A percentile compares a stretch with the other conserved stretches of the same genome.
phyloP scores from a whole-genome alignment of 371 early-diverging fungal genomes.

The Dentiscutata heterogama region DNA sequence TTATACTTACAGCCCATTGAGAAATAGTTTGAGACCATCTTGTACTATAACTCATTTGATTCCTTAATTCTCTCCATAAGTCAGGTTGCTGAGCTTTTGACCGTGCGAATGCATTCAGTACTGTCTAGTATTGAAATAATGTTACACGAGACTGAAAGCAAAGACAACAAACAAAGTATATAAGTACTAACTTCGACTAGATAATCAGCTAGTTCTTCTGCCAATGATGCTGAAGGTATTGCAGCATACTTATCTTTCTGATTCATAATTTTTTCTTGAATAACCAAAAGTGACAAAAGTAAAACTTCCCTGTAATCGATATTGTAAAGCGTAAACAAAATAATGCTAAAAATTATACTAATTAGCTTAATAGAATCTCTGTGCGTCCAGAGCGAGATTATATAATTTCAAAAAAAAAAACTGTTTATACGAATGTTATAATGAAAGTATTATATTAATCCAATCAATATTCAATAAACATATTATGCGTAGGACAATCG shows the following conservation, averaged over 20 bases:
- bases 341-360: no score
- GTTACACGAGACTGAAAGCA: neutral
- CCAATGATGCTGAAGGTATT: slow-evolving; percentile 57
- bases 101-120: slow-evolving; percentile 67
- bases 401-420: neutral
- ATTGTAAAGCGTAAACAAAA: neutral
- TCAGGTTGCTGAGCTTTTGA: slow-evolving; percentile 59
- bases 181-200: slow-evolving; percentile 62
- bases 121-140: slow-evolving; percentile 55
- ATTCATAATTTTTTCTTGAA: slow-evolving; percentile 66
- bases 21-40: slow-evolving; percentile 64
- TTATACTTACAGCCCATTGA: slow-evolving; percentile 67
- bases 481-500: no score
- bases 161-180: neutral
- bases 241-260: slow-evolving; percentile 61
- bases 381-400: no score
- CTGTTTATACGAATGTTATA: neutral
- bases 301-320: slow-evolving; percentile 56
- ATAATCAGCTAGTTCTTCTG: slow-evolving; percentile 67
- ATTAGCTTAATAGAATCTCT: no score
- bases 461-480: no score
- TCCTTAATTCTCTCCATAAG: slow-evolving; percentile 63
- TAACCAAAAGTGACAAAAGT: slow-evolving; percentile 62
- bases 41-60: slow-evolving; percentile 58
- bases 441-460: neutral